These are phyloP conservation scores for Globisporangium radiosum DNA, from an alignment of 352 stramenopile species.

Conservation along the genomic window DNA sequence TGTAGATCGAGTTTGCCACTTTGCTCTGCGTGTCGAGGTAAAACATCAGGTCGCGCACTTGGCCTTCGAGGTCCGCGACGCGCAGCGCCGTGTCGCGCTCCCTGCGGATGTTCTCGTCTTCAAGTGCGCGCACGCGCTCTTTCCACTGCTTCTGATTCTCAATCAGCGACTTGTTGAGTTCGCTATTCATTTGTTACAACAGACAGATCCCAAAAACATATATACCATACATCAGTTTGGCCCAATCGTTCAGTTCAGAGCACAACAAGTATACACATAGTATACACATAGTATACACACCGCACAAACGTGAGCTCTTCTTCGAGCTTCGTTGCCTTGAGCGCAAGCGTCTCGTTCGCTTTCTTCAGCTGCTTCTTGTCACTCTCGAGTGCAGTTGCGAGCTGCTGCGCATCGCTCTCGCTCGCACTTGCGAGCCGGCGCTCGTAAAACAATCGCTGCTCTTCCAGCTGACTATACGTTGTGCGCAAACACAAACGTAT, in stretches of 20 bases:
- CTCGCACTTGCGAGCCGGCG: slow-evolving; percentile 51
- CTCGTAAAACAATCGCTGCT: slow-evolving; percentile 94
- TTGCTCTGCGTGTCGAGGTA: slow-evolving; percentile 87
- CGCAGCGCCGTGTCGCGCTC: slow-evolving; percentile 56
- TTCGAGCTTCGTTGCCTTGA: slow-evolving; percentile 72
- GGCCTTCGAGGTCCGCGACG: slow-evolving; percentile 71
- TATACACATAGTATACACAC: slow-evolving; percentile 14
- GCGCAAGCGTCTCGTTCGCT: slow-evolving; percentile 47
- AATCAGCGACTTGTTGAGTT: slow-evolving; percentile 84
- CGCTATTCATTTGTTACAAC: slow-evolving; percentile 19
- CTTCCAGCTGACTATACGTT: slow-evolving; percentile 85
- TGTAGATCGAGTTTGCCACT: slow-evolving; percentile 70
- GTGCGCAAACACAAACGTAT: not conserved
- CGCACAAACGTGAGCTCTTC: slow-evolving; percentile 79
- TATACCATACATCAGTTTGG: slow-evolving; percentile 1
- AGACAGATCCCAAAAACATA: not conserved
- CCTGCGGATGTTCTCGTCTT: slow-evolving; percentile 57
- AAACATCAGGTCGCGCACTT: slow-evolving; percentile 85
- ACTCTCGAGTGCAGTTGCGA: slow-evolving; percentile 54
- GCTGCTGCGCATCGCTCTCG: slow-evolving; percentile 48
- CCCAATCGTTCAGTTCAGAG: not conserved
- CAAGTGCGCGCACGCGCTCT: slow-evolving; percentile 56
- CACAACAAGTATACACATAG: no score
- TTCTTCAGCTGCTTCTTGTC: slow-evolving; percentile 82
- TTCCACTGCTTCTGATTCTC: slow-evolving; percentile 88